Base-by-base conservation (phyloP, 257 asterid genomes). In the Nicotiana sylvestris region DNA sequence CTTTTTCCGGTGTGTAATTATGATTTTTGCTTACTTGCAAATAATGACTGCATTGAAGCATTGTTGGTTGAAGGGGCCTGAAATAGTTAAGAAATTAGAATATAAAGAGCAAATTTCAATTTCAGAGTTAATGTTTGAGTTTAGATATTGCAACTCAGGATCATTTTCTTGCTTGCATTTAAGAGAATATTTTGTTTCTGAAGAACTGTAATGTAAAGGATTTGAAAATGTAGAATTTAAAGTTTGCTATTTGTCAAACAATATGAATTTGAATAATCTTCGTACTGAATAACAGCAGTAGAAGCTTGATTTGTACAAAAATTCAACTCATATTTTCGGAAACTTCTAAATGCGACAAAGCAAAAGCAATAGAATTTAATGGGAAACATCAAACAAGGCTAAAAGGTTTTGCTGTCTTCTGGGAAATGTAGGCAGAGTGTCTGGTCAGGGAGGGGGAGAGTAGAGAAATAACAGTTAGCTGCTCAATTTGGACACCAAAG, bases 61-160 rank as follows among this genome's bases (percentile, higher is more conserved):
- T 74, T 74, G 62, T 27, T 49, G 27, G n/a, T 25, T 12, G 2
- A 57, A 53, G 18, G 58, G 62, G 21, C 0, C 25, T 74, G 62
- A 49, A 46, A 74, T 74, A 49, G 15, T 74, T 74, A 33, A 46
- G 37, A 43, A 43, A 46, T 70, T n/a, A 43, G 21, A 30, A 43
- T 72, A 25, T 25, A 0, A 4, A 46, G 27, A 46, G 60, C 39
- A 72, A 32, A 72, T 72, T 11, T 49, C 43, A 49, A 13, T 46
- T 27, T 74, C 51, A 74, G 51, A 46, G 15, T 15, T 13, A 49
- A 62, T 49, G 27, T 30, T 46, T 17, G 25, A 33, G 7, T 72
- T 39, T 72, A 43, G 78, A 46, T 72, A 43, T 70, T 46, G 60
- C 37, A 25, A 55, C 78, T 72, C 78, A 72, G 25, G 60, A 70